Percentiles rank a stretch among this genome's conserved stretches.
Conservation (phyloP, 2,329 filamentous ascomycete genomes). For the Purpureocillium takamizusanense region DNA sequence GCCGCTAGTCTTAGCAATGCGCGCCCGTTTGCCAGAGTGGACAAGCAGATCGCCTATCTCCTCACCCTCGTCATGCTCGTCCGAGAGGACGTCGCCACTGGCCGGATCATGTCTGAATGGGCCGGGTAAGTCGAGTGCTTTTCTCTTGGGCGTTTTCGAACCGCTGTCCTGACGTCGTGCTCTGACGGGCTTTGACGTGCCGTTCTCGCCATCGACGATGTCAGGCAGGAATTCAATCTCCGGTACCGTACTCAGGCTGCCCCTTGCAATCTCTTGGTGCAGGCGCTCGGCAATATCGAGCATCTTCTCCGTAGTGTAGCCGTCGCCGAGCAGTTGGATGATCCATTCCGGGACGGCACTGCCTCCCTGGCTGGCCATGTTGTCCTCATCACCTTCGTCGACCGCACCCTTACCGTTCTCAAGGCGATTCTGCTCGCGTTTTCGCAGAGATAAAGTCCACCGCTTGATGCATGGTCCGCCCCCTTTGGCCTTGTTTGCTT, state of each 20-base stretch:
- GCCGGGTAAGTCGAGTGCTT: conserved; percentile 9
- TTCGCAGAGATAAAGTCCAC: conserved; percentile 56
- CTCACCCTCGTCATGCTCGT: conserved; percentile 2
- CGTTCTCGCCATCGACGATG: conserved; percentile 30
- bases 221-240: conserved; percentile 52
- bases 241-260: conserved; percentile 36
- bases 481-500: conserved; percentile 29
- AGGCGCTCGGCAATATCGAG: conserved; percentile 36
- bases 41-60: conserved; percentile 8
- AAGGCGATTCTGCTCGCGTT: conserved; percentile 53
- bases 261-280: conserved; percentile 32
- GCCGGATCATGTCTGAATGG: conserved; percentile 2
- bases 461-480: conserved; percentile 22
- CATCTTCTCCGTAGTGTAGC: conserved; percentile 39
- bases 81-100: conserved; percentile 2
- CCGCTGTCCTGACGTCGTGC: conserved; percentile 10
- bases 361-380: conserved; percentile 16
- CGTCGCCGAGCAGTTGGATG: conserved; percentile 31
- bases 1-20: conserved; percentile 5
- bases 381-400: conserved; percentile 23
- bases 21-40: conserved; percentile 14
- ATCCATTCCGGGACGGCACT: conserved; percentile 42
- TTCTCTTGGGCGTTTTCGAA: conserved; percentile 14
- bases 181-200: conserved; percentile 13
- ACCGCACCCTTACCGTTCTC: conserved; percentile 17